A percentile compares a stretch with the other conserved stretches of the same genome.
Evolutionary conservation across 306 rosid genomes (phyloP).

Genomic region (Carpinus viminea): DNA sequence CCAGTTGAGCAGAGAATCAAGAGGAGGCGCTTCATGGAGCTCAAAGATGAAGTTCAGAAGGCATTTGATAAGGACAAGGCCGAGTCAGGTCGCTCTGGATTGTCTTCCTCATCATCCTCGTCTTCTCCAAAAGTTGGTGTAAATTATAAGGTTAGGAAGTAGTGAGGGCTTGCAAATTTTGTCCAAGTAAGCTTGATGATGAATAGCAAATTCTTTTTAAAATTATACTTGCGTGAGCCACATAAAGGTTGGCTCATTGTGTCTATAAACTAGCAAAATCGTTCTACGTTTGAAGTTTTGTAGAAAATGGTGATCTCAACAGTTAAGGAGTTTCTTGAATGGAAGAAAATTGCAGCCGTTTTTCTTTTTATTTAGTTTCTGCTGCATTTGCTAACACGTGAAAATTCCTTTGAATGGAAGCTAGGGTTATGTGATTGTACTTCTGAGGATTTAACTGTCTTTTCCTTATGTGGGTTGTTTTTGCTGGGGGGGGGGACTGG

Average conservation of each 20-base stretch:
- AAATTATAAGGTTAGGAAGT: constrained; percentile 46
- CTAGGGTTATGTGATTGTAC: too few species aligned
- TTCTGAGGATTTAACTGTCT: too few species aligned
- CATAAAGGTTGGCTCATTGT: neutral
- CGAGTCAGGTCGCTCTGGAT: constrained; percentile 44
- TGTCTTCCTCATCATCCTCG: constrained; percentile 53
- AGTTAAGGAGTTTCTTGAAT: neutral
- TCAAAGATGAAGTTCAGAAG: constrained; percentile 82
- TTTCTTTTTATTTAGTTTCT: neutral
- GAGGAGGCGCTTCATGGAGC: constrained; percentile 82
- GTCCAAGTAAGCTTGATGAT: neutral
- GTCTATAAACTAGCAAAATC: neutral
- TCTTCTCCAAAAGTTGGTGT: constrained; percentile 47
- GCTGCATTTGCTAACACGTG: neutral
- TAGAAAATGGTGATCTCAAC: neutral
- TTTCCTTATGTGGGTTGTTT: too few species aligned
- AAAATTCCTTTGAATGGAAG: too few species aligned
- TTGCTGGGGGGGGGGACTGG: too few species aligned
- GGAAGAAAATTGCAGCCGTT: neutral
- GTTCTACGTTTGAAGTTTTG: neutral
- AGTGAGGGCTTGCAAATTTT: constrained; percentile 9
- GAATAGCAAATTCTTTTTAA: neutral
- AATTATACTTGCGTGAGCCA: neutral
- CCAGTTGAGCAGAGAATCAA: constrained; percentile 69
- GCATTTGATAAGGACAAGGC: constrained; percentile 84